These are phyloP conservation scores for Coemansia sp. DNA, from an alignment of 192 early-diverging fungal species.

Conservation along the genomic window DNA sequence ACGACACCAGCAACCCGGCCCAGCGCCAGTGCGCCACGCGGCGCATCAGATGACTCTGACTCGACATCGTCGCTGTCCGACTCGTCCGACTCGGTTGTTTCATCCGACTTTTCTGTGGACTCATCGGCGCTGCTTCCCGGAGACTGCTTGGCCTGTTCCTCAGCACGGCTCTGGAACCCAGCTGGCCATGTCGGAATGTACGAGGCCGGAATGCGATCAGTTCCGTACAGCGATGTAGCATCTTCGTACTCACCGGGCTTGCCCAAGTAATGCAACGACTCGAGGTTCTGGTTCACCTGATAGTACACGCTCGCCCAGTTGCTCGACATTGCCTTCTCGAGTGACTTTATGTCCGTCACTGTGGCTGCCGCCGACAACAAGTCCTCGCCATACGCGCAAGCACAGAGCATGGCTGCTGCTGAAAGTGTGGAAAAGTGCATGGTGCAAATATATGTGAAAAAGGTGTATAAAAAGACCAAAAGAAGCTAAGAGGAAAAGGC, in stretches of 20 bases:
- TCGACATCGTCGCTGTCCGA: too few relatives aligned
- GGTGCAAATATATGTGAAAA: background rate
- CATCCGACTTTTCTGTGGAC: background rate
- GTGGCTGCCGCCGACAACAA: constrained; percentile 21
- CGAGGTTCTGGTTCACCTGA: constrained; percentile 31
- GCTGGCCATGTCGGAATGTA: constrained; percentile 24
- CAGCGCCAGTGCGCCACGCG: background rate
- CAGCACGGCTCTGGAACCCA: constrained; percentile 20
- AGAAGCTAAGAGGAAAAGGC: background rate
- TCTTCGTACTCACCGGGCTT: constrained; percentile 15
- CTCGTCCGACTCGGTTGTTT: background rate
- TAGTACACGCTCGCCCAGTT: constrained; percentile 42
- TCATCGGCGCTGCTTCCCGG: background rate
- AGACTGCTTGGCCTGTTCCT: background rate
- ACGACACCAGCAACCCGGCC: background rate
- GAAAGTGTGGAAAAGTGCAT: background rate
- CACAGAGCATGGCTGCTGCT: background rate
- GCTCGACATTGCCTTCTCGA: constrained; percentile 11
- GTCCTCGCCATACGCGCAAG: background rate
- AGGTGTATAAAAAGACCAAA: background rate
- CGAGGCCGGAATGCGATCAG: constrained; percentile 22
- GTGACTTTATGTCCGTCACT: constrained; percentile 25
- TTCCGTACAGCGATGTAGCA: constrained; percentile 42
- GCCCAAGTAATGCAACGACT: constrained; percentile 8
- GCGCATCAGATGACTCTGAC: too few relatives aligned